A percentile compares a stretch with the other conserved stretches of the same genome.
Evolutionary conservation across 345 rosid species (phyloP).

Genomic region (Eutrema heterophyllum): DNA sequence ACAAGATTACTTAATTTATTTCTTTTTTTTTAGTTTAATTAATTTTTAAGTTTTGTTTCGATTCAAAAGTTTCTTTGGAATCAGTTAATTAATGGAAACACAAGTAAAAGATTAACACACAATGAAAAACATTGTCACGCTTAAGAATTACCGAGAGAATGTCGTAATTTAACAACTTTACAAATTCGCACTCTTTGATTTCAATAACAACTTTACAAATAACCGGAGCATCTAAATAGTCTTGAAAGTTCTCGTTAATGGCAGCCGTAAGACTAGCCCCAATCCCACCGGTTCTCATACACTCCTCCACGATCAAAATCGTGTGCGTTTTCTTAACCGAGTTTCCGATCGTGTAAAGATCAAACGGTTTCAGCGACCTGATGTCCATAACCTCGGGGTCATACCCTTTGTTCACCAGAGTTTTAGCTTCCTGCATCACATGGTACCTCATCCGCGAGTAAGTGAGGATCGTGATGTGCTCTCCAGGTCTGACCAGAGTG

Average conservation of each 20-base stretch:
- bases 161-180: too few species aligned
- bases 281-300: conserved; percentile 96
- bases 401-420: conserved; percentile 83
- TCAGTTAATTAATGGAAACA: too few species aligned
- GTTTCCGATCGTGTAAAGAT: conserved; percentile 82
- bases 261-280: conserved; percentile 95
- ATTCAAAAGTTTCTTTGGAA: too few species aligned
- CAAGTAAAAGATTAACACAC: too few species aligned
- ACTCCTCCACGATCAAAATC: conserved; percentile 89
- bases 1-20: too few species aligned
- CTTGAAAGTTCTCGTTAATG: conserved; percentile 81
- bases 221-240: conserved; percentile 94
- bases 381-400: conserved; percentile 96
- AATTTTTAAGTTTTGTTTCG: too few species aligned
- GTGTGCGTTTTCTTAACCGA: conserved; percentile 91
- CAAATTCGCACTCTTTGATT: too few species aligned
- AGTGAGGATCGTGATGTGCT: conserved; percentile 78
- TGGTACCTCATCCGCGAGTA: conserved; percentile 97
- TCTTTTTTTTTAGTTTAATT: too few species aligned
- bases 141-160: too few species aligned
- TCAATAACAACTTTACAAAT: too few species aligned
- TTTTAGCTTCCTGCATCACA: conserved; percentile 95
- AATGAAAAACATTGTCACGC: too few species aligned
- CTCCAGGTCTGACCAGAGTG: conserved; percentile 97
- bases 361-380: conserved; percentile 89